Evolutionary conservation across 768 basidiomycete species (phyloP).

Genomic region (Boletus barrowsii): DNA sequence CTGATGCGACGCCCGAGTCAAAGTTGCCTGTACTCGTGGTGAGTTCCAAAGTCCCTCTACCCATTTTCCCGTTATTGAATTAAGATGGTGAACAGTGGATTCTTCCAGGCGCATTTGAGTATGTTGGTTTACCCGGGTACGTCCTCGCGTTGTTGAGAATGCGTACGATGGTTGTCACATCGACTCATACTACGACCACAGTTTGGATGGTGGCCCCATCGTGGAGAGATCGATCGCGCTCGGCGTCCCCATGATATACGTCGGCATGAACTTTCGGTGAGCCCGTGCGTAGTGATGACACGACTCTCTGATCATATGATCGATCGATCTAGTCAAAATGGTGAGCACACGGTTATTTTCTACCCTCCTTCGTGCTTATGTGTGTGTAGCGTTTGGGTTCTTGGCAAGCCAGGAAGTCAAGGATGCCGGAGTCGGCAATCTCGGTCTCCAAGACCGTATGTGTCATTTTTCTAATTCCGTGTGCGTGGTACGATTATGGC

Average conservation of each 20-base stretch:
- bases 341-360: background rate
- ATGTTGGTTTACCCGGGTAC: conserved; percentile 21
- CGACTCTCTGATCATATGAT: too few relatives aligned
- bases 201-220: conserved; percentile 20
- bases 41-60: conserved; percentile 26
- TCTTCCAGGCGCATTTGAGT: conserved; percentile 36
- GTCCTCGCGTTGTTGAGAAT: background rate
- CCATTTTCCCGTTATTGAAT: background rate
- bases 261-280: conserved; percentile 42
- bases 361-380: background rate
- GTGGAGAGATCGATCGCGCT: conserved; percentile 33
- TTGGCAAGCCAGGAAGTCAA: background rate
- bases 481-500: background rate
- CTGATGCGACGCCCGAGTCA: conserved; percentile 35
- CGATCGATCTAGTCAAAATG: conserved; percentile 1
- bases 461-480: background rate
- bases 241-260: conserved; percentile 35
- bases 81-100: conserved; percentile 26
- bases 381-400: background rate
- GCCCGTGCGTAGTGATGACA: background rate
- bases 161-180: background rate
- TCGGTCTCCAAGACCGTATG: background rate
- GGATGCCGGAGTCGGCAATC: background rate
- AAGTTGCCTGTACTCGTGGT: conserved; percentile 56
- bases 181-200: background rate